A percentile compares a stretch with the other conserved stretches of the same genome.
These are phyloP conservation scores for Porcisia hertigi DNA, from an alignment of 208 protist species.

Conservation along the genomic window DNA sequence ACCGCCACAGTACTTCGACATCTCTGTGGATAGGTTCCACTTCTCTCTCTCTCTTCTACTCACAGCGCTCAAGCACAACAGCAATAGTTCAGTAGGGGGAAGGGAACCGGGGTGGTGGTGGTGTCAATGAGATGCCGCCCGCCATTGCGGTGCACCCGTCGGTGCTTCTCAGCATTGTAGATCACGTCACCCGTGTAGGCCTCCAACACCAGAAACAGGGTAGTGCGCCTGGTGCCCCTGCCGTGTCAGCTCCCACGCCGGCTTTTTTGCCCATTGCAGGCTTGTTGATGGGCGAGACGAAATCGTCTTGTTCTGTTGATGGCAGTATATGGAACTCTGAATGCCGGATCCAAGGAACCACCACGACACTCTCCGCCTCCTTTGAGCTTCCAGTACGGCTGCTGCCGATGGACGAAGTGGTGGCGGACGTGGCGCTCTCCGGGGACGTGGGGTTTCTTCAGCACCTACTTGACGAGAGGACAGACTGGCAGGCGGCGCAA, in stretches of 20 bases:
- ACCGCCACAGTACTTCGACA: too few species aligned
- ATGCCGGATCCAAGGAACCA: conserved; percentile 7
- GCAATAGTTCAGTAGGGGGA: too few species aligned
- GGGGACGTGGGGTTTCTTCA: not conserved
- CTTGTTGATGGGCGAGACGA: conserved; percentile 22
- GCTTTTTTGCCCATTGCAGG: not conserved
- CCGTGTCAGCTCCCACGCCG: not conserved
- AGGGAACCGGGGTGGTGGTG: too few species aligned
- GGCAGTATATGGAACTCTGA: not conserved
- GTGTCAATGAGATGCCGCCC: not conserved
- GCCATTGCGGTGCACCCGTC: conserved; percentile 53
- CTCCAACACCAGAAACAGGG: not conserved
- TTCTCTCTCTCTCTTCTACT: too few species aligned
- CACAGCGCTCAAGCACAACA: too few species aligned
- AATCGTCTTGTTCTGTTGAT: not conserved
- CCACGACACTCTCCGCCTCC: conserved; percentile 41
- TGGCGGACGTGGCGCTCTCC: not conserved
- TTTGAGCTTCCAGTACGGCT: conserved; percentile 43
- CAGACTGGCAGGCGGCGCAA: conserved; percentile 44
- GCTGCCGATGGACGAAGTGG: conserved; percentile 1
- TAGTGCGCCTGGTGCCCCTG: not conserved
- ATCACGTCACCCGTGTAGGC: conserved; percentile 55
- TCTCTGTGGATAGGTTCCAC: too few species aligned
- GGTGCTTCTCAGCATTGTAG: conserved; percentile 72
- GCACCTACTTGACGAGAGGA: not conserved